Conservation (phyloP, 257 asterid species). For the Scutellaria minor region DNA sequence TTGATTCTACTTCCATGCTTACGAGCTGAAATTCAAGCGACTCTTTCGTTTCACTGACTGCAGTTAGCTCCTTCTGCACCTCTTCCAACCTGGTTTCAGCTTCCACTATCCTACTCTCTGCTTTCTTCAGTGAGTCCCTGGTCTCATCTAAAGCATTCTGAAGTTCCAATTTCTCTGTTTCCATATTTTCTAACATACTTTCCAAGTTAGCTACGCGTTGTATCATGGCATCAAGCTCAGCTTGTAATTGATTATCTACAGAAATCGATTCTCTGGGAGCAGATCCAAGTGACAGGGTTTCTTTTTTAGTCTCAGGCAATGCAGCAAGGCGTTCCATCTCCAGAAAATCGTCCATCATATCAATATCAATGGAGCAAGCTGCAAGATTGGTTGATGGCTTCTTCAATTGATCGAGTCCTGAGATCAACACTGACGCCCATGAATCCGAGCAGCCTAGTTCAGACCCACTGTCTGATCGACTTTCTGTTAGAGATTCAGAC, state of each 20-base stretch:
- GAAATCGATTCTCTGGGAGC: conserved; percentile 36
- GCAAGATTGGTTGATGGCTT: conserved; percentile 41
- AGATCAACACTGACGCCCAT: conserved; percentile 46
- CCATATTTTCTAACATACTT: conserved; percentile 46
- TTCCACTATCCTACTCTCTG: conserved; percentile 45
- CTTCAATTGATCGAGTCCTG: conserved; percentile 60
- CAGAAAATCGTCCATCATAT: conserved; percentile 88
- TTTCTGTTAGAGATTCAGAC: conserved; percentile 42
- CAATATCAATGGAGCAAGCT: conserved; percentile 46
- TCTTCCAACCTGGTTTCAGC: conserved; percentile 44
- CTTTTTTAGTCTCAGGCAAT: conserved; percentile 42
- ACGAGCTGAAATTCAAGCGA: conserved; percentile 58
- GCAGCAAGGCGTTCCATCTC: conserved; percentile 88
- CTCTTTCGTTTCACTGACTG: conserved; percentile 53
- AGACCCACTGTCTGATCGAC: conserved; percentile 46
- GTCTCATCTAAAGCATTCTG: conserved; percentile 51
- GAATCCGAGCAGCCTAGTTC: conserved; percentile 45
- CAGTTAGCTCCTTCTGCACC: conserved; percentile 53
- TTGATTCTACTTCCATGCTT: conserved; percentile 62
- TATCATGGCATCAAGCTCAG: conserved; percentile 51
- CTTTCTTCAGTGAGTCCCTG: conserved; percentile 44
- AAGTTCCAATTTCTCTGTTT: conserved; percentile 54
- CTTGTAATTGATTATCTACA: conserved; percentile 38
- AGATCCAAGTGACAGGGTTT: neutral
- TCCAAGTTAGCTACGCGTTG: conserved; percentile 54